phyloP scores from a whole-genome alignment of 805 yeast species.

The Metschnikowia cerradonensis region DNA sequence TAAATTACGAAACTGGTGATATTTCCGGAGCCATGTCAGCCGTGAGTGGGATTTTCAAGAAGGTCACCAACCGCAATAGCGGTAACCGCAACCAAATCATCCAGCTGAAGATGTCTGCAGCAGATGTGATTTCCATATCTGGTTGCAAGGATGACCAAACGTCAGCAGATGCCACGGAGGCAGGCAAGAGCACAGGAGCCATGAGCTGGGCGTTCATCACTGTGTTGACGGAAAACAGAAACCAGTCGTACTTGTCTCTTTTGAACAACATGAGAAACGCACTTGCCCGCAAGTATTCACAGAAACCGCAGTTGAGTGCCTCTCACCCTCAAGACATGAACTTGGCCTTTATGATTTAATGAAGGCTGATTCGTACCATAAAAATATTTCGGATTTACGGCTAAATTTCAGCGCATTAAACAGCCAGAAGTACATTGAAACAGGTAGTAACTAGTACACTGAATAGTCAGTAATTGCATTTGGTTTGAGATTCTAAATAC shows the following conservation, averaged over 20 bases:
- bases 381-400: too few relatives aligned
- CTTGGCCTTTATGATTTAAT: slow-evolving; percentile 27
- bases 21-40: slow-evolving; percentile 37
- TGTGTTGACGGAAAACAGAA: slow-evolving; percentile 56
- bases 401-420: too few relatives aligned
- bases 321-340: slow-evolving; percentile 76
- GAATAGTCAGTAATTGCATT: too few relatives aligned
- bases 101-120: slow-evolving; percentile 62
- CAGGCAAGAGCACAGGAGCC: slow-evolving; percentile 75
- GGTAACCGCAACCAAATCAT: slow-evolving; percentile 28
- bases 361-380: too few relatives aligned
- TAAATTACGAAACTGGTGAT: slow-evolving; percentile 27
- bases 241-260: slow-evolving; percentile 64
- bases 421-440: too few relatives aligned
- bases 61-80: slow-evolving; percentile 20
- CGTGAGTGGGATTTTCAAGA: slow-evolving; percentile 31
- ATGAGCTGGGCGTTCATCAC: slow-evolving; percentile 75
- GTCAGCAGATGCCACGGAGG: slow-evolving; percentile 69
- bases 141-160: slow-evolving; percentile 87
- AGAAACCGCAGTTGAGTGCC: slow-evolving; percentile 77
- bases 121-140: slow-evolving; percentile 70
- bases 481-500: too few relatives aligned
- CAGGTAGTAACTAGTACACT: too few relatives aligned
- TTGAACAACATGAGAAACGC: slow-evolving; percentile 67
- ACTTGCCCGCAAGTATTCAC: slow-evolving; percentile 62